phyloP scores from a whole-genome alignment of 2,329 filamentous ascomycete species.

The Akanthomyces lecanii region DNA sequence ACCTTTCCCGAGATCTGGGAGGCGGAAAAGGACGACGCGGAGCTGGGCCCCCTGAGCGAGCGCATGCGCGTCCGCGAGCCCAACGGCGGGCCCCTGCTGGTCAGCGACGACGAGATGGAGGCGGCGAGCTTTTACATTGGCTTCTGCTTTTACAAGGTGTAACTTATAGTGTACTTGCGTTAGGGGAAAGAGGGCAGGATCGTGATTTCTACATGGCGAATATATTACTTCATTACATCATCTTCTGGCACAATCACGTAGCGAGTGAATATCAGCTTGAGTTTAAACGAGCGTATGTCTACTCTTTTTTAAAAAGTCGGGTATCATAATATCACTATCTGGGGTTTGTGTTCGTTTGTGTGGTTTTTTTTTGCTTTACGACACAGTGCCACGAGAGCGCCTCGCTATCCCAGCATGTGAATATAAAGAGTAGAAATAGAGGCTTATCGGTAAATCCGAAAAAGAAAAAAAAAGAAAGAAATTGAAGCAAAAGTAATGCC shows the following conservation, averaged over 20 bases:
- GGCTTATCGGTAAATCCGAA: neutral
- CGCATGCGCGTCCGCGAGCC: constrained; percentile 89
- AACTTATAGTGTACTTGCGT: constrained; percentile 21
- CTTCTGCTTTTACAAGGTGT: constrained; percentile 97
- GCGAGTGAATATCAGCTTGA: neutral
- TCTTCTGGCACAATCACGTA: too few species aligned
- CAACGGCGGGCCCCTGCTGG: constrained; percentile 60
- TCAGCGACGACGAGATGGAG: constrained; percentile 85
- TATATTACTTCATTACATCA: neutral
- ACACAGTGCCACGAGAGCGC: neutral
- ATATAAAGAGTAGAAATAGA: neutral
- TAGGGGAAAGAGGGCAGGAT: neutral
- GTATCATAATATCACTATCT: constrained; percentile 22
- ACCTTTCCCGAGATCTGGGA: constrained; percentile 89
- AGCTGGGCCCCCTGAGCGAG: constrained; percentile 80
- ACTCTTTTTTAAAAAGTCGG: constrained; percentile 15
- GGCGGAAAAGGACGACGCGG: constrained; percentile 78
- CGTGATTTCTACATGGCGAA: neutral
- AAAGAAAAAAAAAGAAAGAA: neutral
- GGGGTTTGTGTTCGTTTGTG: neutral
- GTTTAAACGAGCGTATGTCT: constrained; percentile 11
- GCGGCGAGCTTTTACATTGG: constrained; percentile 88
- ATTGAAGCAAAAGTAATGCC: neutral
- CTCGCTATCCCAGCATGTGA: neutral
- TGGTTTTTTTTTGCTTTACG: neutral